Conservation (phyloP, 2,329 filamentous ascomycete genomes). For the Scytalidium sp. region DNA sequence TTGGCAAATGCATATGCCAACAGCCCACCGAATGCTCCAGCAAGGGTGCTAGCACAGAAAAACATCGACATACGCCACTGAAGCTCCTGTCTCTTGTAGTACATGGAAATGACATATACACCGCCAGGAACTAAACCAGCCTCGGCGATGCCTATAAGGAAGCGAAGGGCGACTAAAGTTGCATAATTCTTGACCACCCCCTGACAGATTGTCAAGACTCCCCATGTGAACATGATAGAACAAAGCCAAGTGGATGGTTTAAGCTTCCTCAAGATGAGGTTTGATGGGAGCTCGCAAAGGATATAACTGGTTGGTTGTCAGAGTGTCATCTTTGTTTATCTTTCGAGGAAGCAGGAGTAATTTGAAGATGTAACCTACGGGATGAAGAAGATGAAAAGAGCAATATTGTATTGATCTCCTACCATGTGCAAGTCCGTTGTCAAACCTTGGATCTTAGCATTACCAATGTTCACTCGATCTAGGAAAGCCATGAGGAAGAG, state of each 20-base stretch:
- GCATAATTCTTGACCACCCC: constrained; percentile 29
- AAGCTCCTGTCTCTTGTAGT: constrained; percentile 47
- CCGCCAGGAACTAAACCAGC: constrained; percentile 33
- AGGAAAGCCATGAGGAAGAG: constrained; percentile 72
- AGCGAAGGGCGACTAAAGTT: constrained; percentile 28
- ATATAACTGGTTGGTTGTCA: constrained; percentile 20
- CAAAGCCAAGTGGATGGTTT: constrained; percentile 35
- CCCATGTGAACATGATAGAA: constrained; percentile 42
- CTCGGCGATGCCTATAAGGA: constrained; percentile 35
- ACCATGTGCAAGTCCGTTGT: constrained; percentile 56
- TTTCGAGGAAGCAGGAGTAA: not conserved
- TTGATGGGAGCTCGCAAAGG: constrained; percentile 32
- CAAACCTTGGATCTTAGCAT: constrained; percentile 65
- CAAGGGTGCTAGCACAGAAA: constrained; percentile 38
- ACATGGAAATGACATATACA: constrained; percentile 35
- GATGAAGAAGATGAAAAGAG: constrained; percentile 35
- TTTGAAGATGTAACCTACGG: constrained; percentile 6
- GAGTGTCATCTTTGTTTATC: not conserved
- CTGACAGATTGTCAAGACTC: constrained; percentile 34
- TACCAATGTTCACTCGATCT: constrained; percentile 76
- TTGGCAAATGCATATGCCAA: constrained; percentile 45
- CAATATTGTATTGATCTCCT: constrained; percentile 47
- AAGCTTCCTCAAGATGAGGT: constrained; percentile 27
- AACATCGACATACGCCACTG: constrained; percentile 43
- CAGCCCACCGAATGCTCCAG: constrained; percentile 41